A percentile compares a stretch with the other conserved stretches of the same genome.
phyloP scores from a whole-genome alignment of 2,329 filamentous ascomycete species.

The Fusarium sp. region DNA sequence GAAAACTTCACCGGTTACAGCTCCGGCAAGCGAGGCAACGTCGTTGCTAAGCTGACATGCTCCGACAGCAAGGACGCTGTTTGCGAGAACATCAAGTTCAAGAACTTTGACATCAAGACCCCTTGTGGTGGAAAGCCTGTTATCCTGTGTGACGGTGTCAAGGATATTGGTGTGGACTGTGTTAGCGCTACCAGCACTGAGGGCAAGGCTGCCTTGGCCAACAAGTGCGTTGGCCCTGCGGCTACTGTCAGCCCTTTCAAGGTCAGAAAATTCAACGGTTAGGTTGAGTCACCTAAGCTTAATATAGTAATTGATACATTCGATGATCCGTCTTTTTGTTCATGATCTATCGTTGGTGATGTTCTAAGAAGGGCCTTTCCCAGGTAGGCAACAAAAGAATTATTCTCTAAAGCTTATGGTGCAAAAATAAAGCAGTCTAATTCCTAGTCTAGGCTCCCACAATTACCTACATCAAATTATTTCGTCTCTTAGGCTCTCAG shows the following conservation, averaged over 20 bases:
- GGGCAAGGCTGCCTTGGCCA: slow-evolving; percentile 4
- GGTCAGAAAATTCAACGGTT: slow-evolving; percentile 21
- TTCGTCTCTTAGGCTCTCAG: too few species aligned
- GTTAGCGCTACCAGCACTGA: slow-evolving; percentile 19
- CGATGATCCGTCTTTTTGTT: background rate
- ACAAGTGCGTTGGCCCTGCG: slow-evolving; percentile 21
- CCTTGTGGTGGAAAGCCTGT: slow-evolving; percentile 17
- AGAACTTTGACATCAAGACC: slow-evolving; percentile 60
- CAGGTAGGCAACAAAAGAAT: too few species aligned
- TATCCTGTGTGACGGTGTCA: slow-evolving; percentile 32
- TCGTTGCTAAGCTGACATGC: slow-evolving; percentile 66
- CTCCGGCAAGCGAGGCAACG: slow-evolving; percentile 65
- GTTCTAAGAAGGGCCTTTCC: too few species aligned
- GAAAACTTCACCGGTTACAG: slow-evolving; percentile 68
- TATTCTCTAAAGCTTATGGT: too few species aligned
- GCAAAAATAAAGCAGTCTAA: accelerated
- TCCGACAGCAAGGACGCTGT: slow-evolving; percentile 63
- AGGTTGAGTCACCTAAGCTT: background rate
- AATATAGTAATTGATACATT: background rate
- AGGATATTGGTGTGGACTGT: slow-evolving; percentile 25
- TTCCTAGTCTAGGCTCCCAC: too few species aligned
- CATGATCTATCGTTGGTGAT: background rate
- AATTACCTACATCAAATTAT: too few species aligned
- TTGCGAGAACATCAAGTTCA: slow-evolving; percentile 65
- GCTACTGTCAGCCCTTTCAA: slow-evolving; percentile 25